phyloP scores from a whole-genome alignment of 345 rosid species.

The Heritiera littoralis region DNA sequence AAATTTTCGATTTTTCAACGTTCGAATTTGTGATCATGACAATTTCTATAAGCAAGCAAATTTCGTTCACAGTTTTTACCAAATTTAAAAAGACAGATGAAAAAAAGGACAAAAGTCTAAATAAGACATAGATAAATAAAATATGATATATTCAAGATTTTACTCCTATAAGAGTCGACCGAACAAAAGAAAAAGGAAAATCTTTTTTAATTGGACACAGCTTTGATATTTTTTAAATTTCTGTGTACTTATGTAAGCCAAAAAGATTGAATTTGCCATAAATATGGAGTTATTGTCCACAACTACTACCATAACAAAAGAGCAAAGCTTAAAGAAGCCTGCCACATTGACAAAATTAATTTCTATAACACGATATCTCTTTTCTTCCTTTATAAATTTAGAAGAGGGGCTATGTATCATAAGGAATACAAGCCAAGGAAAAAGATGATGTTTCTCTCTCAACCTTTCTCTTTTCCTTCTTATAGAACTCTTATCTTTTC shows the following conservation, averaged over 20 bases:
- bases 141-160: background rate
- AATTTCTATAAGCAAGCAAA: background rate
- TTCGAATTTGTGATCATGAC: background rate
- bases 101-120: too few relatives aligned
- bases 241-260: too few relatives aligned
- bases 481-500: background rate
- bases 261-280: background rate
- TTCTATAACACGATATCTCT: background rate
- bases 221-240: too few relatives aligned
- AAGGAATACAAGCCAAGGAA: background rate
- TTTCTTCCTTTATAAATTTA: background rate
- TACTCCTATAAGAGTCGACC: too few relatives aligned
- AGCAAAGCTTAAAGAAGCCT: background rate
- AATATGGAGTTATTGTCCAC: background rate
- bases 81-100: background rate
- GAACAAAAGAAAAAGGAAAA: too few relatives aligned
- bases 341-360: background rate
- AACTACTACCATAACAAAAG: background rate
- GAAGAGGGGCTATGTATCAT: background rate
- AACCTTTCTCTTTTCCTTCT: background rate
- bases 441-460: background rate
- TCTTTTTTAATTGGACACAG: too few relatives aligned
- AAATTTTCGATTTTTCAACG: too few relatives aligned
- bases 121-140: too few relatives aligned
- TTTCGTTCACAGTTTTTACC: background rate